Evolutionary conservation across 169 alveolate species (phyloP), one percentile per base, ranked within the genome.

Genomic region (Cystoisospora suis): DNA sequence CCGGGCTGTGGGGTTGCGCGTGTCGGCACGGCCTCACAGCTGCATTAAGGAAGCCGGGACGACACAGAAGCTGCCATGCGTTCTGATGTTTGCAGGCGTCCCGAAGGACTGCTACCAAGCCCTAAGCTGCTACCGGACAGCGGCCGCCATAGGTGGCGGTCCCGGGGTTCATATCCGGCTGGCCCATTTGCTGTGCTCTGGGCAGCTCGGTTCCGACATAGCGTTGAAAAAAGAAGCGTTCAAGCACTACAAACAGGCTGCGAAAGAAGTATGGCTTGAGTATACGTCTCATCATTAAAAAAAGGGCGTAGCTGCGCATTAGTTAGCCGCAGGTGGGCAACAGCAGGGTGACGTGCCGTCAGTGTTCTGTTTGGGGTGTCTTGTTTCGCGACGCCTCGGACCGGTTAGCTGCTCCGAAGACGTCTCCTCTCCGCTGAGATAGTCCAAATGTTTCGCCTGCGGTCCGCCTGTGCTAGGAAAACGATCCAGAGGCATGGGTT

Each of bases 401-500:
- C n/a, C n/a, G n/a, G n/a, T n/a, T n/a, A n/a, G n/a, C n/a, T n/a
- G n/a, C n/a, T n/a, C n/a, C n/a, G n/a, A n/a, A n/a, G n/a, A n/a
- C n/a, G n/a, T n/a, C n/a, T n/a, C n/a, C n/a, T n/a, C n/a, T n/a
- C n/a, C n/a, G n/a, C n/a, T n/a, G n/a, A n/a, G n/a, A n/a, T n/a
- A n/a, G n/a, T n/a, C n/a, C n/a, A n/a, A n/a, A n/a, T n/a, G n/a
- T n/a, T n/a, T n/a, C n/a, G n/a, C n/a, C n/a, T n/a, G n/a, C n/a
- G n/a, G n/a, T n/a, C n/a, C 79, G 20, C 15, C 79, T n/a, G 42
- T 65, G 81, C 53, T 32, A 49, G 88, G 53, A 49, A 34, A 29
- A 0, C 1, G 88, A 80, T 29, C 75, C 88, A 1, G 88, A 80
- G 49, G 88, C 75, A 12, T 53, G 70, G 88, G 53, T 49, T 47